phyloP scores from a whole-genome alignment of 2,329 filamentous ascomycete species.

The Colletotrichum coccodes region DNA sequence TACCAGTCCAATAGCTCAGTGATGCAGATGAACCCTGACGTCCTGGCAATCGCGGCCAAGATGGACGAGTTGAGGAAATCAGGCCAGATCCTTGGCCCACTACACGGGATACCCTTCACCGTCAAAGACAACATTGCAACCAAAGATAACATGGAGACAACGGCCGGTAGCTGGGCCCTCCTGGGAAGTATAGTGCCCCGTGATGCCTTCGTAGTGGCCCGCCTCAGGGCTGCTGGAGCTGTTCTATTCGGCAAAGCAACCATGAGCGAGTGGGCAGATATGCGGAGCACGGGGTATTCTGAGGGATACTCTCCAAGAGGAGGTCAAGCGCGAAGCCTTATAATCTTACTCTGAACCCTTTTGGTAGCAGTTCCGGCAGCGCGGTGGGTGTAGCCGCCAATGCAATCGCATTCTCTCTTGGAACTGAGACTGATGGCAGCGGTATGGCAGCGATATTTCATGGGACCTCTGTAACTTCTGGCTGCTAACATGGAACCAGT shows the following conservation, averaged over 20 bases:
- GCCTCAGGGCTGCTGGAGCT: constrained; percentile 72
- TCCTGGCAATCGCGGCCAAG: constrained; percentile 66
- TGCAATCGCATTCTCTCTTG: constrained; percentile 70
- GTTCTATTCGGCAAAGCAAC: constrained; percentile 77
- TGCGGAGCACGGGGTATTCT: constrained; percentile 58
- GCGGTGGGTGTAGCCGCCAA: constrained; percentile 73
- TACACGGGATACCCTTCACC: constrained; percentile 81
- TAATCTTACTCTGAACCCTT: constrained; percentile 74
- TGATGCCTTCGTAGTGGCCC: constrained; percentile 72
- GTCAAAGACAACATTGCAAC: constrained; percentile 80
- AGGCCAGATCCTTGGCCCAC: constrained; percentile 68
- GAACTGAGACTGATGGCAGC: constrained; percentile 79
- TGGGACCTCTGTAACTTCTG: too few species aligned
- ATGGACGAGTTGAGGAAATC: constrained; percentile 69
- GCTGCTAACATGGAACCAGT: constrained; percentile 42
- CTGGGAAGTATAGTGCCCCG: constrained; percentile 72
- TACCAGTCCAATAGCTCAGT: constrained; percentile 54
- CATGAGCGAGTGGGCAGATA: constrained; percentile 79
- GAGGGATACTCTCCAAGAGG: constrained; percentile 70
- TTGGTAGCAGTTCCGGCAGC: constrained; percentile 75
- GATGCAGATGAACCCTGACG: constrained; percentile 76
- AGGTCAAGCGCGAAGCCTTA: constrained; percentile 74
- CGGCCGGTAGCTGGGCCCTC: constrained; percentile 75
- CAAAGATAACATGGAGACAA: constrained; percentile 78
- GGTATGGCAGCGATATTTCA: constrained; percentile 28